Percentiles rank a stretch among this genome's conserved stretches.
Conservation (phyloP, 257 asterid species). For the Fraxinus quadrangulata region DNA sequence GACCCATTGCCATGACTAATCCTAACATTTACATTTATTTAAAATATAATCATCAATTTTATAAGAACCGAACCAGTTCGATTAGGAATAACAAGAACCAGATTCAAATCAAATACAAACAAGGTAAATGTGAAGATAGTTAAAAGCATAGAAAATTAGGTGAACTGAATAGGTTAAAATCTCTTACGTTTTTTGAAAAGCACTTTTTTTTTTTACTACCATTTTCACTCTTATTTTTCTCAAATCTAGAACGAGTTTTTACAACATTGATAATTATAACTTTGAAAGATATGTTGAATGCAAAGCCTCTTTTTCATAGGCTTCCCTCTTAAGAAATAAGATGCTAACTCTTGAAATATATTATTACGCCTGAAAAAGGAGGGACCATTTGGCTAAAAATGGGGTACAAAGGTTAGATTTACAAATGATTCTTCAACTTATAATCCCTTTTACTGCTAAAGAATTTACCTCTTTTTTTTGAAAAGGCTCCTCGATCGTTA, state of each 20-base stretch:
- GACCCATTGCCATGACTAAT: too few relatives aligned
- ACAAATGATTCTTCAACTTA: conserved; percentile 3
- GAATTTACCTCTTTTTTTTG: conserved; percentile 12
- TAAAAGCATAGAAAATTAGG: too few relatives aligned
- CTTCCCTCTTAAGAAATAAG: conserved; percentile 33
- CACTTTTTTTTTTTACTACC: too few relatives aligned
- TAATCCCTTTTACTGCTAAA: conserved; percentile 16
- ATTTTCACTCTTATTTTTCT: neutral
- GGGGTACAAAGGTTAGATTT: conserved; percentile 12
- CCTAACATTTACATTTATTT: too few relatives aligned
- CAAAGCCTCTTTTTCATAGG: conserved; percentile 31
- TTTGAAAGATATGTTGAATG: conserved; percentile 22
- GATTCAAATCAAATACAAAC: too few relatives aligned
- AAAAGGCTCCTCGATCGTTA: neutral
- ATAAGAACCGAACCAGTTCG: too few relatives aligned
- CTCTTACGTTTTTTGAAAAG: too few relatives aligned
- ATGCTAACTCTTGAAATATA: conserved; percentile 19
- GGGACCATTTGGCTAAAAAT: conserved; percentile 26
- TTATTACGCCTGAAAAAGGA: conserved; percentile 25
- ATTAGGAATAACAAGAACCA: too few relatives aligned
- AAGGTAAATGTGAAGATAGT: too few relatives aligned
- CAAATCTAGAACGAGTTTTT: neutral
- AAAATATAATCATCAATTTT: too few relatives aligned
- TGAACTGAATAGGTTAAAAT: too few relatives aligned
- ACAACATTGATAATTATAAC: conserved; percentile 14